Percentiles rank a stretch among this genome's conserved stretches.
Conservation (phyloP, 495 filamentous ascomycete species). For the Daldinia caldariorum region DNA sequence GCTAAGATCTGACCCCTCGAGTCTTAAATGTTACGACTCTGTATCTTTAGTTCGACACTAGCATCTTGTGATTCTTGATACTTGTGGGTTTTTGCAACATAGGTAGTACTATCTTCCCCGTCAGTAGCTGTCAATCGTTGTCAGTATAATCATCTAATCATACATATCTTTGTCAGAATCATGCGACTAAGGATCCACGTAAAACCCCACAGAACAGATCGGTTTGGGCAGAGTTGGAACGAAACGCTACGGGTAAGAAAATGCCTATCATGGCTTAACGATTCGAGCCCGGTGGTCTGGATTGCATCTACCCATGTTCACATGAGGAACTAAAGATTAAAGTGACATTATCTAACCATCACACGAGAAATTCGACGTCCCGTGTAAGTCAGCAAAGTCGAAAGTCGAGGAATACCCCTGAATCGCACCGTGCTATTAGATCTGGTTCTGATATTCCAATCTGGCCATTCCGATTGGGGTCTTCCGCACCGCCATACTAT, state of each 20-base stretch:
- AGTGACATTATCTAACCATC: conserved; percentile 7
- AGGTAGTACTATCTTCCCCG: no score
- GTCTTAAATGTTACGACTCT: conserved; percentile 8
- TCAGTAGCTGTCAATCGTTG: no score
- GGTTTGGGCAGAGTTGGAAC: conserved; percentile 12
- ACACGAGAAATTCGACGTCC: conserved; percentile 16
- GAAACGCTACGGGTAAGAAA: conserved; percentile 29
- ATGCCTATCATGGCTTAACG: conserved; percentile 12
- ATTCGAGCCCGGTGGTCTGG: conserved; percentile 27
- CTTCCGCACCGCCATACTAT: background rate
- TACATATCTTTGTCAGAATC: conserved; percentile 11
- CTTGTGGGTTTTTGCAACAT: conserved; percentile 14
- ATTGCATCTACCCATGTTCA: conserved; percentile 10
- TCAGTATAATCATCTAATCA: background rate
- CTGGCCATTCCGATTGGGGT: conserved; percentile 11
- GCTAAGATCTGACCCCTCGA: conserved; percentile 24
- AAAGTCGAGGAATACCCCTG: background rate
- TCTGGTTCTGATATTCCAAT: background rate
- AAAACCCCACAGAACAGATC: conserved; percentile 6
- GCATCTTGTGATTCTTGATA: conserved; percentile 18
- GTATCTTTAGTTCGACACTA: background rate
- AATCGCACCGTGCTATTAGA: background rate
- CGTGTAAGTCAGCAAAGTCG: background rate
- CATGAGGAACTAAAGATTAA: conserved; percentile 5
- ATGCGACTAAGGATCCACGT: conserved; percentile 6